These are phyloP conservation scores for Colletotrichum navitas DNA, from an alignment of 2,329 filamentous ascomycete genomes.

Conservation along the genomic window DNA sequence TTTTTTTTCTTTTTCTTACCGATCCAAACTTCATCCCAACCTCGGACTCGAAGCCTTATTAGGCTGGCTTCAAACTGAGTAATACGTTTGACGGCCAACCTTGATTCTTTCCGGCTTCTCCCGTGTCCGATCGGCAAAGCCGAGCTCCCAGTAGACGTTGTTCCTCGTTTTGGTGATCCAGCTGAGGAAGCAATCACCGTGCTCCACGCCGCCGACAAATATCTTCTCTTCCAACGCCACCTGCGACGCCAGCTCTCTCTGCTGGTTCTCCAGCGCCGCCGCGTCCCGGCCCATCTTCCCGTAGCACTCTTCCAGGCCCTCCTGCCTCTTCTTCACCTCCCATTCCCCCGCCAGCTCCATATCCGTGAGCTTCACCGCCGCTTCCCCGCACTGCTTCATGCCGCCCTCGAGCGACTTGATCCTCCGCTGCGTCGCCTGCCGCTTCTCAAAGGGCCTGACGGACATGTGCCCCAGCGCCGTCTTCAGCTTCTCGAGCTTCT, in stretches of 20 bases:
- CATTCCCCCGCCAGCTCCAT: too few species aligned
- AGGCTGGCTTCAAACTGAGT: not conserved
- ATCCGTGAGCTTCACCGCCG: not conserved
- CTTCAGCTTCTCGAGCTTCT: constrained; percentile 2
- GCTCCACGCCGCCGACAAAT: not conserved
- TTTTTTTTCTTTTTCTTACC: not conserved
- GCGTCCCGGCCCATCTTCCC: not conserved
- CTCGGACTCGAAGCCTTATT: not conserved
- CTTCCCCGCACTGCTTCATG: not conserved
- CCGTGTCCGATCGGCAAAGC: not conserved
- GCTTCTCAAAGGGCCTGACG: not conserved
- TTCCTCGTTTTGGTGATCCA: constrained; percentile 14
- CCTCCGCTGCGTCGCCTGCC: not conserved
- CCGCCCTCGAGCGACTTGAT: not conserved
- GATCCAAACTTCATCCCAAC: not conserved
- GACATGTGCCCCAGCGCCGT: constrained; percentile 4
- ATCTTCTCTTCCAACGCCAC: constrained; percentile 6
- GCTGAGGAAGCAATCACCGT: not conserved
- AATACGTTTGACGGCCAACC: not conserved
- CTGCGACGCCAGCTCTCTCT: not conserved
- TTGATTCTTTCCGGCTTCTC: not conserved
- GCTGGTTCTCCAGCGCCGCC: not conserved
- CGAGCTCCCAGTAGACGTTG: constrained; percentile 2
- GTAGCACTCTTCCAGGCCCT: not conserved
- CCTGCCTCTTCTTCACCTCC: not conserved